phyloP scores from a whole-genome alignment of 768 basidiomycete genomes.

The Macrolepiota albuminosa region DNA sequence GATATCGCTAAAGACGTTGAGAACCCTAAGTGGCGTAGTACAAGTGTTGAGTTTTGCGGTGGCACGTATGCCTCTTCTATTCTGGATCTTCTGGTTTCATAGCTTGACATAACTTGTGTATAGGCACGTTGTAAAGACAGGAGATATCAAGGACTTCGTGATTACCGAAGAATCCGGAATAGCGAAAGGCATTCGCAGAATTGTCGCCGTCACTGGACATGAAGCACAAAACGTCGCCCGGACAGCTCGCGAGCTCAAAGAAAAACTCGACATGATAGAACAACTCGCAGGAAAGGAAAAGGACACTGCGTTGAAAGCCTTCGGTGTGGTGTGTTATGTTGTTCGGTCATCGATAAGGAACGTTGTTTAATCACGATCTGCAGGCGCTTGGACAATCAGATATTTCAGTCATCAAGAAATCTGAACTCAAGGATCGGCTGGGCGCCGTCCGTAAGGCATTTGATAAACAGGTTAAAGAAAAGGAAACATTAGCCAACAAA shows the following conservation, averaged over 20 bases:
- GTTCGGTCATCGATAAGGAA: neutral
- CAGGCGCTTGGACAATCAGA: conserved; percentile 89
- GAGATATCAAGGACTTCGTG: conserved; percentile 95
- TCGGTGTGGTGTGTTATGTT: conserved; percentile 55
- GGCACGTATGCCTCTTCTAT: conserved; percentile 71
- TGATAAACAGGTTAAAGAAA: conserved; percentile 82
- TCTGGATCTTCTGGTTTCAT: neutral
- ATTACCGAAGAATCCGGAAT: conserved; percentile 96
- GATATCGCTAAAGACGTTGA: conserved; percentile 82
- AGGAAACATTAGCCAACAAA: conserved; percentile 72
- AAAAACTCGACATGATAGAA: conserved; percentile 60
- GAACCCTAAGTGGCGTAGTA: conserved; percentile 86
- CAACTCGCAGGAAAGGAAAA: conserved; percentile 68
- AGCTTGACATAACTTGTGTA: neutral
- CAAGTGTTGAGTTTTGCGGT: conserved; percentile 97
- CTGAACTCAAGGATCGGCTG: conserved; percentile 72
- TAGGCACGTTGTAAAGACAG: conserved; percentile 93
- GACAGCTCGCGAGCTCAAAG: conserved; percentile 56
- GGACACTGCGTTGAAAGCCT: conserved; percentile 82
- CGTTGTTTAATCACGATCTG: conserved; percentile 1
- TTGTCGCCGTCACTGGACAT: conserved; percentile 91
- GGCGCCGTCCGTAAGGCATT: conserved; percentile 72
- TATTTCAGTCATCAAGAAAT: conserved; percentile 83
- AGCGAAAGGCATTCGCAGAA: conserved; percentile 94
- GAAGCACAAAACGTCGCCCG: conserved; percentile 84